Base-by-base conservation (phyloP, 2,329 filamentous ascomycete genomes). In the Fusarium clavum region DNA sequence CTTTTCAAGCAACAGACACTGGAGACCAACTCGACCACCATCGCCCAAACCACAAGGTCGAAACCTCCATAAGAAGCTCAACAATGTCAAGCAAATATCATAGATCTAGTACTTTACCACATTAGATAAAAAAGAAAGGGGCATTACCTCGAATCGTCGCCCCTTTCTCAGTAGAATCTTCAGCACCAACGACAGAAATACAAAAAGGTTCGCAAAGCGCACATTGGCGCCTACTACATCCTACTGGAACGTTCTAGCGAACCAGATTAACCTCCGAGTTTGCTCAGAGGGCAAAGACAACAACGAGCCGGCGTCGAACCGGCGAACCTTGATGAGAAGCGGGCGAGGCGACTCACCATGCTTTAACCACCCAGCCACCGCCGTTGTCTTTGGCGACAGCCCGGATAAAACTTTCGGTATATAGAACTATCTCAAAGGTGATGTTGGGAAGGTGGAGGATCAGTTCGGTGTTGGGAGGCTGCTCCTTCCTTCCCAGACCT, bases 181-280 rank as follows among this genome's bases (percentile, higher is more conserved):
- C 5, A 41, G 29, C 24, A 56, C 25, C 5, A 29, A 18, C n/a
- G 25, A 16, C 9, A 40, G 40, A 62, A n/a, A 1, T n/a, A 38
- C 34, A 38, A 56, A 63, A 57, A 64, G 59, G 61, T 46, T 64
- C 49, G 61, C 61, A 64, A 57, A 64, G 61, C 51, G 49, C 61
- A 38, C 34, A 38, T 49, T 27, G 59, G 40, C 45, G 59, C 59
- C 61, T 64, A 64, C 59, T 64, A 64, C 49, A 47, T 57, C 51
- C 59, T 34, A 61, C 61, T 32, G n/a, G 49, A 64, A 57, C 43
- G 51, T 27, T 22, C 18, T 43, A 49, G 20, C 34, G 58, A 63
- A 64, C 44, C 14, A 22, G 61, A 34, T 57, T 51, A 13, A 34
- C 59, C 59, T 8, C 52, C 10, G 40, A 40, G 61, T 57, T 16